A percentile compares a stretch with the other conserved stretches of the same genome.
Conservation (phyloP, 768 basidiomycete genomes). For the Phylloporus scabripes region DNA sequence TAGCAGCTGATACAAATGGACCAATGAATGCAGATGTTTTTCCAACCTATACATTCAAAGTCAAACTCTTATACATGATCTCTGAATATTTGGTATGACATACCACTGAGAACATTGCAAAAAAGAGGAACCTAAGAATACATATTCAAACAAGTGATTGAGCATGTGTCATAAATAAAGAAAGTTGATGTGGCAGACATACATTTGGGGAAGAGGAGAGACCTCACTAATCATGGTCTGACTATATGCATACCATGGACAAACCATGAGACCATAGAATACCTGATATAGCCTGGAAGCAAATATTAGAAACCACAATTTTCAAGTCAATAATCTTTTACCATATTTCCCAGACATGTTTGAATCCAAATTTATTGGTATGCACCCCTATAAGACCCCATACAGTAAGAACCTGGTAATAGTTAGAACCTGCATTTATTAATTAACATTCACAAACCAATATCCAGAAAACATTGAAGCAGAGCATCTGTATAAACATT, state of each 20-base stretch:
- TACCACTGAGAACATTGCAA: slow-evolving; percentile 69
- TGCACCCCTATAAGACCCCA: slow-evolving; percentile 80
- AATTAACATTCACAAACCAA: slow-evolving; percentile 37
- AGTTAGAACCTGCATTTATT: neutral
- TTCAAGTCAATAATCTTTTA: slow-evolving; percentile 17
- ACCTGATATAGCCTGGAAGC: slow-evolving; percentile 56
- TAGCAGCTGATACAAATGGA: slow-evolving; percentile 68
- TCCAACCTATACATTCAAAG: slow-evolving; percentile 41
- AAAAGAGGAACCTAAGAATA: slow-evolving; percentile 58
- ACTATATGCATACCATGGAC: slow-evolving; percentile 78
- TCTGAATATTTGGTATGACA: slow-evolving; percentile 6
- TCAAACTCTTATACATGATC: neutral
- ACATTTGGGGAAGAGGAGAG: slow-evolving; percentile 68
- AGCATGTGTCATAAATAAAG: neutral
- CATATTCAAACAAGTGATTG: neutral
- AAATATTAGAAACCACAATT: neutral
- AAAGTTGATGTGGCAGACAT: slow-evolving; percentile 9
- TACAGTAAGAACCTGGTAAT: slow-evolving; percentile 48
- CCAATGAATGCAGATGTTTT: slow-evolving; percentile 77
- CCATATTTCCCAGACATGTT: slow-evolving; percentile 82
- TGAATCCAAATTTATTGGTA: slow-evolving; percentile 70
- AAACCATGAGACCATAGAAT: slow-evolving; percentile 67
- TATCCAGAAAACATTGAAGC: slow-evolving; percentile 70
- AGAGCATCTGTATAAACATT: slow-evolving; percentile 50
- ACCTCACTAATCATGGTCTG: slow-evolving; percentile 83